phyloP scores from a whole-genome alignment of 1,284 basidiomycete species.

The Trichosporon ovoides region DNA sequence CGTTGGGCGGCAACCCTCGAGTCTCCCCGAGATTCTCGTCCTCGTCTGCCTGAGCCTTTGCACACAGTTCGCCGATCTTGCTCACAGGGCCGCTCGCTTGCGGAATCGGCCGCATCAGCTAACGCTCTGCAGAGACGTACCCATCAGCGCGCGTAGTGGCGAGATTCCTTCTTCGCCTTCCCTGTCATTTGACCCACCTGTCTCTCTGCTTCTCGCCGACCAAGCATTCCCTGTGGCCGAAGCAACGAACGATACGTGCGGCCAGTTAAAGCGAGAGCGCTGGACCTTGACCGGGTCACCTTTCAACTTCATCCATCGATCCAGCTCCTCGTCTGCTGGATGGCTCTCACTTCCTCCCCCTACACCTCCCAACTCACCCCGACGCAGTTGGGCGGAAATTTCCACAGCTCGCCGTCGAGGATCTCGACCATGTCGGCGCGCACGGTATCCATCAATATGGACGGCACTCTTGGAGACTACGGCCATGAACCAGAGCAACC shows the following conservation, averaged over 20 bases:
- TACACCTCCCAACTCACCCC: slow-evolving; percentile 19
- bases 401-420: slow-evolving; percentile 13
- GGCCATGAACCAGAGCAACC: slow-evolving; percentile 12
- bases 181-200: neutral
- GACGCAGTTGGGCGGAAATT: slow-evolving; percentile 16
- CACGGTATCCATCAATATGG: slow-evolving; percentile 23
- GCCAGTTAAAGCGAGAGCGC: neutral
- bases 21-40: neutral
- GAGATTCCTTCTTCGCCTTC: neutral
- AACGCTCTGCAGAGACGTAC: neutral
- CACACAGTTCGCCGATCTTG: neutral
- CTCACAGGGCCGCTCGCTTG: neutral
- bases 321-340: slow-evolving; percentile 9
- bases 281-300: neutral
- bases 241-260: neutral
- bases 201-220: neutral
- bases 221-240: neutral
- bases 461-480: slow-evolving; percentile 14
- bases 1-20: neutral
- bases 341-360: slow-evolving; percentile 21
- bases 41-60: neutral
- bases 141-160: neutral
- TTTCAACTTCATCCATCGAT: neutral
- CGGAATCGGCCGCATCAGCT: neutral
- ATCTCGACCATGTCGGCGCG: slow-evolving; percentile 17